Conservation (phyloP, 2,329 filamentous ascomycete species). For the Truncatella angustata region DNA sequence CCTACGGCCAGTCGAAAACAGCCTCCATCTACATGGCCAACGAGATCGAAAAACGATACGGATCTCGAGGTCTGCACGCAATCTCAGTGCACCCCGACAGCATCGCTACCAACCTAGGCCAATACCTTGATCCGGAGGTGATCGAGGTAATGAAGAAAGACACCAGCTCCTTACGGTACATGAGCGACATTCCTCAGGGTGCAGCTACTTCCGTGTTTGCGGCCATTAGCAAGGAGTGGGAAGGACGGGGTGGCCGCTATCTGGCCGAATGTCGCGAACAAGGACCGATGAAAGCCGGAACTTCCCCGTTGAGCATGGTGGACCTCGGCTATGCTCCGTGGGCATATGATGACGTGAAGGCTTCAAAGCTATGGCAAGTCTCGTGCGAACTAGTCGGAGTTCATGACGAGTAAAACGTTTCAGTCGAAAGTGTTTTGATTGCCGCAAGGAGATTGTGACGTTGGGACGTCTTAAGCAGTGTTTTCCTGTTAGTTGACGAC, state of each 20-base stretch:
- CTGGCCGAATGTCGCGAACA: background rate
- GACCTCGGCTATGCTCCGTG: background rate
- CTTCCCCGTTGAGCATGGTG: background rate
- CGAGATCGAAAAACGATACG: background rate
- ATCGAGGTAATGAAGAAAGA: constrained; percentile 11
- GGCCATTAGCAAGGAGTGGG: constrained; percentile 34
- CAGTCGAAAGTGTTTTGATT: too few species aligned
- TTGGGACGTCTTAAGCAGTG: too few species aligned
- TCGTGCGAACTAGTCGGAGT: background rate
- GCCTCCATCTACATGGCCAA: constrained; percentile 38
- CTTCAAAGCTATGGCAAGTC: background rate
- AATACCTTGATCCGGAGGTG: constrained; percentile 16
- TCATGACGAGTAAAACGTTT: background rate
- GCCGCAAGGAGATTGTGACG: too few species aligned
- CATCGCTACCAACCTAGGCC: constrained; percentile 29
- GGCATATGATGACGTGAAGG: background rate
- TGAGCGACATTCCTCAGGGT: constrained; percentile 39
- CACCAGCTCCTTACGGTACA: background rate
- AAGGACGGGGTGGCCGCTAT: constrained; percentile 39
- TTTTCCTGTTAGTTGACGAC: too few species aligned
- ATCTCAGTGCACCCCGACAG: constrained; percentile 43
- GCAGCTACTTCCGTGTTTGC: constrained; percentile 43
- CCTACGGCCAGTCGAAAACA: constrained; percentile 49
- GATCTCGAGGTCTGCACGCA: background rate
- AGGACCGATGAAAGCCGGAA: background rate